Evolutionary conservation across 805 yeast genomes (phyloP).

Genomic region (Ogataea methylovora): DNA sequence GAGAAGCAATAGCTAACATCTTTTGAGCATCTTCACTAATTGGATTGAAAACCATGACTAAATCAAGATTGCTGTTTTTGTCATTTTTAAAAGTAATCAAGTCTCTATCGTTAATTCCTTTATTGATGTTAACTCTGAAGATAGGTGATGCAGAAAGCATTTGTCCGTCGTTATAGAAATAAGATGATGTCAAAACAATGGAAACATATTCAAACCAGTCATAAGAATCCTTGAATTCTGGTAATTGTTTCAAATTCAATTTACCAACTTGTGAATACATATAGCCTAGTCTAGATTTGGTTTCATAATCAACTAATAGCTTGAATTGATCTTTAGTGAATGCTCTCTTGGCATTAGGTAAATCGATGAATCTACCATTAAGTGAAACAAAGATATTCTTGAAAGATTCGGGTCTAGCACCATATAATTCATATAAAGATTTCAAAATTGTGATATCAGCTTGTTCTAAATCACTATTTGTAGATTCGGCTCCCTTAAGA

Average conservation of each 20-base stretch:
- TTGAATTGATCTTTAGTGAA: conserved; percentile 22
- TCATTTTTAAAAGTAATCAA: too few species aligned
- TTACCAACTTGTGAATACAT: conserved; percentile 16
- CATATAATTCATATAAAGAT: background rate
- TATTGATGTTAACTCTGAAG: too few species aligned
- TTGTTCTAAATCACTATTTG: background rate
- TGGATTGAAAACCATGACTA: conserved; percentile 66
- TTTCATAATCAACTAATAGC: conserved; percentile 39
- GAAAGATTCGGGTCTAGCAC: conserved; percentile 1
- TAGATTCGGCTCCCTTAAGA: background rate
- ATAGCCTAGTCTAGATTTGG: conserved; percentile 31
- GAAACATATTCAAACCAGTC: conserved; percentile 18
- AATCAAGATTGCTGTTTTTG: conserved; percentile 30
- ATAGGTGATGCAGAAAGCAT: background rate
- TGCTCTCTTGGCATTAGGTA: conserved; percentile 18
- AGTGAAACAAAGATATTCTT: conserved; percentile 32
- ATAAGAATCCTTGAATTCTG: conserved; percentile 5
- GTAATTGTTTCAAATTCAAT: conserved; percentile 9
- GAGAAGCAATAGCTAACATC: conserved; percentile 35
- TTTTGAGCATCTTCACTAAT: conserved; percentile 61
- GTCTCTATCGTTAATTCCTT: too few species aligned
- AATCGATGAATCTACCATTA: conserved; percentile 47
- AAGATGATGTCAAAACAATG: conserved; percentile 14
- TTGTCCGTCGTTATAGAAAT: conserved; percentile 23
- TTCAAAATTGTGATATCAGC: background rate